Base-by-base conservation (phyloP, 805 yeast species). In the Starmerella vitae region DNA sequence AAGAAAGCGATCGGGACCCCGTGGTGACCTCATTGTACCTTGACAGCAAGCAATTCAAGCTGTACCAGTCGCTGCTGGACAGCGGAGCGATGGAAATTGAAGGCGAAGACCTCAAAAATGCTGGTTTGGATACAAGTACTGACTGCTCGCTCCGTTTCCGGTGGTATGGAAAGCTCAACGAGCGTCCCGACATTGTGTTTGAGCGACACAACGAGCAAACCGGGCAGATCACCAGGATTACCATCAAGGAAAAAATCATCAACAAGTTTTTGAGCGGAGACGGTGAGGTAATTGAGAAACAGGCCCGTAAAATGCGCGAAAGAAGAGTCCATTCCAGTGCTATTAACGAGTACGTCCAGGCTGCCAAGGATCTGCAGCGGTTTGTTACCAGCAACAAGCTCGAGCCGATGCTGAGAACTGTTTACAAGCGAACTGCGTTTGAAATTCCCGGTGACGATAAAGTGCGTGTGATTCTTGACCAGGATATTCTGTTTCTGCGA, bases 381-480 rank as follows among this genome's bases (percentile, higher is more conserved):
- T 80, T 76, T 53, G 78, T 88, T 45, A 56, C 60, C 30, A 74
- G 74, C 38, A 68, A 76, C 50, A 70, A 74, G 44, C 67, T 88
- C 47, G 81, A 83, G 60, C 98, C 98, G 12, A 73, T 82, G 28
- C 62, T 91, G 57, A 76, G 97, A 63, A 72, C 95, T 9, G 72
- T 78, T 27, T 84, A 82, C 63, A 81, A 84, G 30, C 72, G 97
- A 60, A 82, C 94, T 5, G 97, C 97, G 2, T 88, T 91, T 67
- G 96, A 88, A 66, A 88, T 88, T 52, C 98, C 98, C 3, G 96
- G 96, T 42, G 97, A 91, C 58, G 93, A 86, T 58, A 73, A 88
- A 54, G 78, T 86, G 28, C 76, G 97, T 57, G 76, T 91, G 44
- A 77, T 82, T 32, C 82, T 88, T 47, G 97, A 88, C 61, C 78